Evolutionary conservation across 164 flowering plant species (phyloP).

Genomic region (Warburgia ugandensis): DNA sequence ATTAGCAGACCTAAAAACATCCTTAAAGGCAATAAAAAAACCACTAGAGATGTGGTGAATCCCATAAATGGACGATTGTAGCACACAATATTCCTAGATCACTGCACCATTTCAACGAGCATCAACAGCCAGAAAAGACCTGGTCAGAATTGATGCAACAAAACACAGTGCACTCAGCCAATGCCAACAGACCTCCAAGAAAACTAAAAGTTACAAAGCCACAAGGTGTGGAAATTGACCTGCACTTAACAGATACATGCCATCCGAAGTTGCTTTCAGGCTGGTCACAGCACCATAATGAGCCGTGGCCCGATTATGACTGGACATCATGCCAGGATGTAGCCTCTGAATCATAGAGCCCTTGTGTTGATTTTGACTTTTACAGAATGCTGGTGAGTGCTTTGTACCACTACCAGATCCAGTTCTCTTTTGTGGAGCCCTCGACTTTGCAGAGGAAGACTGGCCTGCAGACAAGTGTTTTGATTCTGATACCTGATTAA

Average conservation of each 20-base stretch:
- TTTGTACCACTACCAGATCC: conserved; percentile 39
- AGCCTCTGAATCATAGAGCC: conserved; percentile 45
- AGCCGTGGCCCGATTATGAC: conserved; percentile 76
- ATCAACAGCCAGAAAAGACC: no score
- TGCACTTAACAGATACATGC: conserved; percentile 94
- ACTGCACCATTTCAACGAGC: no score
- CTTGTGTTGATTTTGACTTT: conserved; percentile 32
- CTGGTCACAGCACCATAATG: conserved; percentile 95
- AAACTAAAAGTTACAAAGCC: background rate
- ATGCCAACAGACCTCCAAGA: background rate
- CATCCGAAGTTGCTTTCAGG: conserved; percentile 69
- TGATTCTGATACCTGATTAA: conserved; percentile 27
- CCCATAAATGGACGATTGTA: no score
- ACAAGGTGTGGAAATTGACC: conserved; percentile 32
- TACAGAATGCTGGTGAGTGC: conserved; percentile 24
- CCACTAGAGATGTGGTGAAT: no score
- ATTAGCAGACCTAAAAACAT: no score
- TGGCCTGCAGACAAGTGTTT: conserved; percentile 34
- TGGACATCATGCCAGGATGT: conserved; percentile 91
- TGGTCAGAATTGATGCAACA: no score
- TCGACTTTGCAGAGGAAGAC: conserved; percentile 27
- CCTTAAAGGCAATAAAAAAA: no score
- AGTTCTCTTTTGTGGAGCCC: conserved; percentile 34
- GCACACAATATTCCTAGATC: no score
- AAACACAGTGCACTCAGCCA: no score